Percentiles rank a stretch among this genome's conserved stretches.
phyloP scores from a whole-genome alignment of 441 rosid species.

The Heliophila coronopifolia region DNA sequence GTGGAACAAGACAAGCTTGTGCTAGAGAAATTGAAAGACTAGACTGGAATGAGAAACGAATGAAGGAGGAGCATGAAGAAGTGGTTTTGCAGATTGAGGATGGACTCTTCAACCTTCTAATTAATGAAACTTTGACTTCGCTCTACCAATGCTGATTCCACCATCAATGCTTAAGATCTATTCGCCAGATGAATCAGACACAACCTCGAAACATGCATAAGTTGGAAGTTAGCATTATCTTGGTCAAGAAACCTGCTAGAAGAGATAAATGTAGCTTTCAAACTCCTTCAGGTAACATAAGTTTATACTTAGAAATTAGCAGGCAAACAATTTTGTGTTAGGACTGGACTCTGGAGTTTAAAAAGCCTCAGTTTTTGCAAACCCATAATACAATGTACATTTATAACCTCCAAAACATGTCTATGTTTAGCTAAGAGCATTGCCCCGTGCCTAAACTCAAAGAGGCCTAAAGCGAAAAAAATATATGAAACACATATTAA shows the following conservation, averaged over 20 bases:
- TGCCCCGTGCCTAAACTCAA: too few species aligned
- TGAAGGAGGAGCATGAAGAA: conserved; percentile 37
- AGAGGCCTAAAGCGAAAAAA: too few species aligned
- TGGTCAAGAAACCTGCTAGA: background rate
- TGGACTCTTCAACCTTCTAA: conserved; percentile 29
- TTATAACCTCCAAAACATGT: background rate
- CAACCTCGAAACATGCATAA: conserved; percentile 2
- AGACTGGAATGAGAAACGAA: conserved; percentile 35
- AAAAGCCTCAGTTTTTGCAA: conserved; percentile 6
- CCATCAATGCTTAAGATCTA: background rate
- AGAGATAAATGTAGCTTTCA: background rate
- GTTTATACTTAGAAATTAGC: conserved; percentile 1
- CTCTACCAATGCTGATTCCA: conserved; percentile 12
- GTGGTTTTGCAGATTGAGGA: conserved; percentile 36
- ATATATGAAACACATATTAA: too few species aligned
- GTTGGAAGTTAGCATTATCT: background rate
- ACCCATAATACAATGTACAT: conserved; percentile 13
- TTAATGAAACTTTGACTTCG: conserved; percentile 34
- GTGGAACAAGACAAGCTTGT: conserved; percentile 39
- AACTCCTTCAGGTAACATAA: background rate
- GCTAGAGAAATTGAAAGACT: conserved; percentile 38
- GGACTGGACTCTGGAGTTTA: background rate
- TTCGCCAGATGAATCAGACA: background rate
- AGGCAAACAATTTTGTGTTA: background rate
- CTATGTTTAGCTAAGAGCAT: too few species aligned